Evolutionary conservation across 768 basidiomycete genomes (phyloP), one percentile per base, ranked within the genome.

Genomic region (Hygrophorus russula): DNA sequence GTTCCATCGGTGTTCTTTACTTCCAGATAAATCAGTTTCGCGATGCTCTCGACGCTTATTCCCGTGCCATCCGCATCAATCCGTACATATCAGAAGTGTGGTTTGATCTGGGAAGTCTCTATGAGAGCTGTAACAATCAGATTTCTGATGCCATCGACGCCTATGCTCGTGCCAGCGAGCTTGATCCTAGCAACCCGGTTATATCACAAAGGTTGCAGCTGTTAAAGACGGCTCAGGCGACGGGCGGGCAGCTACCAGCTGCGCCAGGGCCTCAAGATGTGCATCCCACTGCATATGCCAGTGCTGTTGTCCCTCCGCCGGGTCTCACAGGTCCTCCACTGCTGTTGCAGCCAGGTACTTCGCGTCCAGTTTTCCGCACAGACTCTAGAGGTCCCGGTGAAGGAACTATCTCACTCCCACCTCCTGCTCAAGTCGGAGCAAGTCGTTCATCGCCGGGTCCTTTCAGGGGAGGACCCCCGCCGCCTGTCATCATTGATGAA

Each of bases 1-100:
- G 94, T 60, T 94, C 91, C 17, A 99, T 99, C 55, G 96, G 96
- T 37, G 96, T 99, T 0, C 75, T 99, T 1, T 99, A 99, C 61
- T 99, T 96, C 73, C 93, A 99, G 59, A 97, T 99, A 69, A 98
- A 97, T 64, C 96, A 99, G 59, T 99, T 89, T 69, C 90, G 93
- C 41, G 96, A 99, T 56, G 94, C 94, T 2, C 80, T 99, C 30
- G 96, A 99, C 56, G 96, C 96, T 8, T 99, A 99, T 63, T 98
- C 96, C 20, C 86, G 94, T 12, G 96, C 96, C 9, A 98, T 99
- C 54, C 83, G 94, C 49, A 93, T 99, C 65, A 97, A 98, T 59
- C 96, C 96, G 0, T 98, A 94, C 69, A 97, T 99, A 54, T 74
- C 73, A 30, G 96, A 81, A 56, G 89, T 93, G 5, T 93, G 91